Percentiles rank a stretch among this genome's conserved stretches.
Evolutionary conservation across 2,329 filamentous ascomycete species (phyloP).

Genomic region (Pyricularia grisea): DNA sequence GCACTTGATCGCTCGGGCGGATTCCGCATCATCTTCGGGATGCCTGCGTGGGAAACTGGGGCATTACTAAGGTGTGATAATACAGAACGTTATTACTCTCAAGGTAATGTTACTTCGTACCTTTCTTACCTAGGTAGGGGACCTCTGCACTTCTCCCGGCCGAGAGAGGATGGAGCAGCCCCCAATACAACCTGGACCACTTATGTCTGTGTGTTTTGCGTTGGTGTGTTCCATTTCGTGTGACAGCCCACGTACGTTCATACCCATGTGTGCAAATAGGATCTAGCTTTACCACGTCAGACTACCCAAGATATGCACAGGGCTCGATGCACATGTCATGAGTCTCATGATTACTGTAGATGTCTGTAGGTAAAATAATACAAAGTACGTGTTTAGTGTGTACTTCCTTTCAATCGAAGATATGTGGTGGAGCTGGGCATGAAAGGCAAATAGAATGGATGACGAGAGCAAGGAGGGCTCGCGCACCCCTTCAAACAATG

Average conservation of each 20-base stretch:
- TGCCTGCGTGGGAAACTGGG: not conserved
- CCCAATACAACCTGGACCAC: not conserved
- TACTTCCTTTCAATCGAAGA: no score
- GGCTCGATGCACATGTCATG: no score
- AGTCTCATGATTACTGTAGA: no score
- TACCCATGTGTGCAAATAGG: not conserved
- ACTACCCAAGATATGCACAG: not conserved
- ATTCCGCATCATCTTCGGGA: not conserved
- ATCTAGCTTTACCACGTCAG: not conserved
- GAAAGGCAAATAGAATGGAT: not conserved
- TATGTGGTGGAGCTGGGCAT: no score
- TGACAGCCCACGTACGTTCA: not conserved
- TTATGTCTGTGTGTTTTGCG: not conserved
- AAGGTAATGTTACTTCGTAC: no score
- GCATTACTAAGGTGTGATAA: not conserved
- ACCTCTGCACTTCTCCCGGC: not conserved
- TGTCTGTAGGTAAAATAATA: no score
- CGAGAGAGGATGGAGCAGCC: not conserved
- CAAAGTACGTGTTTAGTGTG: no score
- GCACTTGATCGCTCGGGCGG: not conserved
- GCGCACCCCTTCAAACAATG: not conserved
- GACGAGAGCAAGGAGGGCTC: not conserved
- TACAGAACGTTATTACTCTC: not conserved
- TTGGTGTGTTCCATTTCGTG: not conserved
- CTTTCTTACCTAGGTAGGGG: no score